Conservation (phyloP, 1,284 basidiomycete species). For the Athelia psychrophila region DNA sequence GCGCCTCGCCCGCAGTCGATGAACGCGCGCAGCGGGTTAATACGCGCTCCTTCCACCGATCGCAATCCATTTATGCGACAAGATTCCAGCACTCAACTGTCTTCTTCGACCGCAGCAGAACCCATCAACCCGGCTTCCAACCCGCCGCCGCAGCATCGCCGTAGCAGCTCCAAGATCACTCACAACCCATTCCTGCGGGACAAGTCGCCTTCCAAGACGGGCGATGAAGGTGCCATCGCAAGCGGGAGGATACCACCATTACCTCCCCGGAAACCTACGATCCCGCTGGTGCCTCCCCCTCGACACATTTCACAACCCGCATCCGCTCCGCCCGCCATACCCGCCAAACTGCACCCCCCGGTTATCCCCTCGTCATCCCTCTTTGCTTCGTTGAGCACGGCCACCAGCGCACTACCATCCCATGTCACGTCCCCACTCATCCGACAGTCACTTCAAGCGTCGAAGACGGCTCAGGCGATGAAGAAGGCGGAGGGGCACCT, state of each 20-base stretch:
- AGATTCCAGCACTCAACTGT: slow-evolving; percentile 9
- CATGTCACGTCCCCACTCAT: slow-evolving; percentile 59
- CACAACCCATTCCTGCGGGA: slow-evolving; percentile 29
- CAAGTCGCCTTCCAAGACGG: slow-evolving; percentile 8
- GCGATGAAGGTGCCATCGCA: neutral
- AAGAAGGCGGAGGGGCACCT: slow-evolving; percentile 64
- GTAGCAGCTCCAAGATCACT: slow-evolving; percentile 4
- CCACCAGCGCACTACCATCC: slow-evolving; percentile 18
- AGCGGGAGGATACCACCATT: slow-evolving; percentile 23
- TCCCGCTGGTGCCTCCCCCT: slow-evolving; percentile 14
- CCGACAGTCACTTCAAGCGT: slow-evolving; percentile 67
- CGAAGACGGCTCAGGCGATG: slow-evolving; percentile 61
- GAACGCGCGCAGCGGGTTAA: neutral
- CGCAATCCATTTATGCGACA: neutral
- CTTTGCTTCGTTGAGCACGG: neutral
- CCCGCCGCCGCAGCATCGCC: too few species aligned
- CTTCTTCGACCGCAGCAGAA: neutral
- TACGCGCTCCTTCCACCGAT: neutral
- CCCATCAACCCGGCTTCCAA: neutral
- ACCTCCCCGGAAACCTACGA: slow-evolving; percentile 30
- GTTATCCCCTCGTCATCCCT: slow-evolving; percentile 12
- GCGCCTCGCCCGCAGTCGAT: slow-evolving; percentile 10
- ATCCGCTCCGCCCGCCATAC: slow-evolving; percentile 1
- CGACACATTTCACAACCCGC: slow-evolving; percentile 19
- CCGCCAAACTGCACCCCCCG: slow-evolving; percentile 5